Evolutionary conservation across 352 stramenopile species (phyloP).

Genomic region (Globisporangium iwayamae): DNA sequence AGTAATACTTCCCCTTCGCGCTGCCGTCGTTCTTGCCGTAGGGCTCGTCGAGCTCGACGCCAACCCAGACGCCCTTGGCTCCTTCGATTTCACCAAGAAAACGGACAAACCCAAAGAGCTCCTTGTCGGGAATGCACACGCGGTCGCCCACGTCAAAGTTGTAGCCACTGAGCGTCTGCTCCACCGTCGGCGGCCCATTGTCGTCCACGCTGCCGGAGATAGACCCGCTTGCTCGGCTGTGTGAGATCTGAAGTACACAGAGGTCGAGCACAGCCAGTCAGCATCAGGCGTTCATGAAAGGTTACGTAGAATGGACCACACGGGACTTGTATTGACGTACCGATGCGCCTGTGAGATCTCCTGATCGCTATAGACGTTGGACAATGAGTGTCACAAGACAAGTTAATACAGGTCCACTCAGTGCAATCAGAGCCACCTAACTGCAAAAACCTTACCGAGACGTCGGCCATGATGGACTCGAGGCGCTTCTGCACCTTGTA

Average conservation of each 20-base stretch:
- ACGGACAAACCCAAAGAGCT: slow-evolving; percentile 78
- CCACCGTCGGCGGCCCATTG: slow-evolving; percentile 15
- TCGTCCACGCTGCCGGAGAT: slow-evolving; percentile 49
- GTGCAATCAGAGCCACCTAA: neutral
- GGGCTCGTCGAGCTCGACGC: slow-evolving; percentile 73
- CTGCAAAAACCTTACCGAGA: neutral
- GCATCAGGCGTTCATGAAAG: neutral
- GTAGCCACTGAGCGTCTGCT: slow-evolving; percentile 30
- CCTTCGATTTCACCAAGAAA: slow-evolving; percentile 71
- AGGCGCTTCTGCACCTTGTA: slow-evolving; percentile 84
- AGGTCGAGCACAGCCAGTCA: neutral
- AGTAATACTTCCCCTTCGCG: slow-evolving; percentile 79
- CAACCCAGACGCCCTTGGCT: slow-evolving; percentile 71
- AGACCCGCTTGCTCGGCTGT: slow-evolving; percentile 19
- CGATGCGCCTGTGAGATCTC: slow-evolving; percentile 1
- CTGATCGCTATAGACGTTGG: neutral
- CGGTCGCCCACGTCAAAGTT: slow-evolving; percentile 66
- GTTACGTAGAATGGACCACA: neutral
- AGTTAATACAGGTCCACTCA: neutral
- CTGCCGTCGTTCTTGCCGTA: slow-evolving; percentile 83
- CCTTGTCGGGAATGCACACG: slow-evolving; percentile 83
- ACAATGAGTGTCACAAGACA: neutral
- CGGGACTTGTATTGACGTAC: slow-evolving; percentile 8
- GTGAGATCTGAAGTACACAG: neutral
- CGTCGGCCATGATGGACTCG: slow-evolving; percentile 43